Evolutionary conservation across 2,329 filamentous ascomycete species (phyloP).

Genomic region (Dactylellina cionopaga): DNA sequence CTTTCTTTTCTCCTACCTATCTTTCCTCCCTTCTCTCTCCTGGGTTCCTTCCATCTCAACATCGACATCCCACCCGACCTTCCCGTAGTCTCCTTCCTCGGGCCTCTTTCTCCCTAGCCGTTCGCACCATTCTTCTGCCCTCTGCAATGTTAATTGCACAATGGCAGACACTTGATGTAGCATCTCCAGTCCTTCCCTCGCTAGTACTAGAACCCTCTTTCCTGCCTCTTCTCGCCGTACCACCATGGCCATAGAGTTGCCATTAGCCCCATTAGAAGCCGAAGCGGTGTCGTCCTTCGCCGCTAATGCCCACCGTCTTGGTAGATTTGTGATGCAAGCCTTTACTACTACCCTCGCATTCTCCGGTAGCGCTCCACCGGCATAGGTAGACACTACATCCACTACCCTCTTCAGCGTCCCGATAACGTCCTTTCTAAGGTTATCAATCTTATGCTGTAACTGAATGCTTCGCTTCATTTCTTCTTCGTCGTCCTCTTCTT

Average conservation of each 20-base stretch:
- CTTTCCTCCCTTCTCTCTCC: constrained; percentile 23
- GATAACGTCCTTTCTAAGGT: constrained; percentile 75
- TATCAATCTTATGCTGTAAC: constrained; percentile 72
- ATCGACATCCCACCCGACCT: constrained; percentile 48
- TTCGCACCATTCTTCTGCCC: constrained; percentile 91
- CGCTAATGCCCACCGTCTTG: constrained; percentile 78
- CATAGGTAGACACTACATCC: constrained; percentile 85
- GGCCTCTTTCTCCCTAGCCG: constrained; percentile 69
- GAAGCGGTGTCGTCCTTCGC: constrained; percentile 58
- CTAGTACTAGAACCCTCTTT: constrained; percentile 76
- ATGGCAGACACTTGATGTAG: constrained; percentile 89
- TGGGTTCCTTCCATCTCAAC: constrained; percentile 33
- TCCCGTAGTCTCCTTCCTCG: constrained; percentile 39
- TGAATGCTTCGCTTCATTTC: constrained; percentile 60
- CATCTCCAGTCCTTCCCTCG: constrained; percentile 92
- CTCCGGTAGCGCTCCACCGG: constrained; percentile 88
- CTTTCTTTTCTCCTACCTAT: constrained; percentile 13
- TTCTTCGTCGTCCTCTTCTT: constrained; percentile 54
- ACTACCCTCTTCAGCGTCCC: constrained; percentile 83
- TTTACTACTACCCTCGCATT: constrained; percentile 86
- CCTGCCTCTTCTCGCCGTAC: constrained; percentile 57
- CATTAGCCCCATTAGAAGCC: constrained; percentile 53
- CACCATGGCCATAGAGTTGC: constrained; percentile 52
- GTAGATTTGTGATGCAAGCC: constrained; percentile 82
- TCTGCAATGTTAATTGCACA: constrained; percentile 86